Percentiles rank a stretch among this genome's conserved stretches.
Conservation (phyloP, 352 stramenopile genomes). For the Elongisporangium undulatum region DNA sequence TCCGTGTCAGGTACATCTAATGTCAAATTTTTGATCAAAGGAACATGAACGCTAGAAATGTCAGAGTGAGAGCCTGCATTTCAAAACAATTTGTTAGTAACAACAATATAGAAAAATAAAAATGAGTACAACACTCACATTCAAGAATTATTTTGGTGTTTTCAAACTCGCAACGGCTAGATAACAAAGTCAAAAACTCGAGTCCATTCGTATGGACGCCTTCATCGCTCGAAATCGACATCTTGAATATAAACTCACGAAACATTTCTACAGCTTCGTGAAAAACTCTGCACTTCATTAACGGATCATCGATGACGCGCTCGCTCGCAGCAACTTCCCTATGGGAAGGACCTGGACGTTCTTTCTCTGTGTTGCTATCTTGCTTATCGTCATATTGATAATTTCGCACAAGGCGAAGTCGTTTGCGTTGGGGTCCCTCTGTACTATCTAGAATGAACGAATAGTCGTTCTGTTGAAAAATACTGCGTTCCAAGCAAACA, state of each 20-base stretch:
- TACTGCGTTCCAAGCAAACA: constrained; percentile 20
- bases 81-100: neutral
- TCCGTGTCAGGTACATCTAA: neutral
- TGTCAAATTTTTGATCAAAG: neutral
- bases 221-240: neutral
- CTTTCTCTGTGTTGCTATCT: neutral
- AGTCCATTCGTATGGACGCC: neutral
- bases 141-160: neutral
- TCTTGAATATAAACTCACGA: constrained; percentile 22
- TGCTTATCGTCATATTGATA: constrained; percentile 15
- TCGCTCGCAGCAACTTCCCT: neutral
- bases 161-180: neutral
- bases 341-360: neutral
- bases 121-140: neutral
- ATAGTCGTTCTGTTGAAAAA: constrained; percentile 37
- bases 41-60: neutral
- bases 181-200: neutral
- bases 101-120: neutral
- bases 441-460: constrained; percentile 41
- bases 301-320: constrained; percentile 8
- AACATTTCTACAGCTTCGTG: constrained; percentile 56
- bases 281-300: constrained; percentile 34
- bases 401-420: constrained; percentile 37
- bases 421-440: constrained; percentile 48
- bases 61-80: neutral